These are phyloP conservation scores for Misopates orontium DNA, from an alignment of 257 asterid species.

Conservation along the genomic window DNA sequence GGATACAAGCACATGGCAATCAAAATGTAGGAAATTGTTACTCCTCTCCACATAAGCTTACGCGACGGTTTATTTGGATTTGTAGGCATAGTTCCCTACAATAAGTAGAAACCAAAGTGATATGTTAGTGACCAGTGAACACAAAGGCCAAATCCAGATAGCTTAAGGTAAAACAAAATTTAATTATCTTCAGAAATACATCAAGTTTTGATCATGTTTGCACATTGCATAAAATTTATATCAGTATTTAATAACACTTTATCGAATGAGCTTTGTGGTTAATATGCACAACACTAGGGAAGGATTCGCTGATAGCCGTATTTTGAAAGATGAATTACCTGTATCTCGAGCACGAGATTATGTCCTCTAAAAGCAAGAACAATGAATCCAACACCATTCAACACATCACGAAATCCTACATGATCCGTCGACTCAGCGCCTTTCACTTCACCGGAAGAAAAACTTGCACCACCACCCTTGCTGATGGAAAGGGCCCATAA, in stretches of 20 bases:
- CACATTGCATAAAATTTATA: too few relatives aligned
- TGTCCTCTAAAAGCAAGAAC: constrained; percentile 71
- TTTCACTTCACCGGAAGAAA: not conserved
- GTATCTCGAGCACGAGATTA: constrained; percentile 70
- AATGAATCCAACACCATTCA: constrained; percentile 48
- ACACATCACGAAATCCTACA: constrained; percentile 33
- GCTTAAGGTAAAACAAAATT: too few relatives aligned
- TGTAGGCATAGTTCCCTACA: constrained; percentile 62
- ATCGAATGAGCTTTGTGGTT: too few relatives aligned
- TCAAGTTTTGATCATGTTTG: too few relatives aligned
- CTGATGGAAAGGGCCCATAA: constrained; percentile 44
- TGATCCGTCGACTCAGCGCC: not conserved
- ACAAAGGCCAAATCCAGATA: too few relatives aligned
- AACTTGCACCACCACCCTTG: constrained; percentile 24
- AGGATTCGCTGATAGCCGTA: too few relatives aligned
- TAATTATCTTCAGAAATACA: not conserved
- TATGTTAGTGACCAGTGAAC: too few relatives aligned
- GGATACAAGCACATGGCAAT: constrained; percentile 52
- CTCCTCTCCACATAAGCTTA: constrained; percentile 67
- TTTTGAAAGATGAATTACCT: constrained; percentile 32
- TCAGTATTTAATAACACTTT: too few relatives aligned
- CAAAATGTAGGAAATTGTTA: constrained; percentile 34
- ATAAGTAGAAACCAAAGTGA: not conserved
- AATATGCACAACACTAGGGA: too few relatives aligned
- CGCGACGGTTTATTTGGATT: constrained; percentile 33